phyloP scores from a whole-genome alignment of 2,329 filamentous ascomycete genomes.

The Botrytis sinoallii region DNA sequence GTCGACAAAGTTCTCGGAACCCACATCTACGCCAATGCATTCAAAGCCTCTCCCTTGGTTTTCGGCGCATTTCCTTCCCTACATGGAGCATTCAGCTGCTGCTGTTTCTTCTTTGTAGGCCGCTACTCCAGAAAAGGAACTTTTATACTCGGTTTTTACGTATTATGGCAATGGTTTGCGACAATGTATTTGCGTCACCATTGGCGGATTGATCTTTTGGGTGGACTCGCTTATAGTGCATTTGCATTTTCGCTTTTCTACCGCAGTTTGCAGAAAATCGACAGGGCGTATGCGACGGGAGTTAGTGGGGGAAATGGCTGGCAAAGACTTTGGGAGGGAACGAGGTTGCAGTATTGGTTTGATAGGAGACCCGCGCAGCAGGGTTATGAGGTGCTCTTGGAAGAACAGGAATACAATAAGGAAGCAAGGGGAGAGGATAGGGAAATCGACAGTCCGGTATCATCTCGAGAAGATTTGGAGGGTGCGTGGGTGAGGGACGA shows the following conservation, averaged over 20 bases:
- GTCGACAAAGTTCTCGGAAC: constrained; percentile 84
- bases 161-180: constrained; percentile 92
- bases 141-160: constrained; percentile 68
- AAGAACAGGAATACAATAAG: background rate
- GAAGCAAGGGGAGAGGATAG: background rate
- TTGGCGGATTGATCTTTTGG: constrained; percentile 88
- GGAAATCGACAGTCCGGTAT: background rate
- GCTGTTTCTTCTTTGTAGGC: constrained; percentile 75
- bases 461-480: constrained; percentile 25
- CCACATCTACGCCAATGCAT: constrained; percentile 87
- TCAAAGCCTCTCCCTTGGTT: constrained; percentile 83
- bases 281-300: constrained; percentile 32
- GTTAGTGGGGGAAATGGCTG: constrained; percentile 33
- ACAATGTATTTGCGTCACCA: constrained; percentile 97
- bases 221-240: constrained; percentile 73
- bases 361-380: constrained; percentile 25
- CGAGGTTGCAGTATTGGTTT: constrained; percentile 30
- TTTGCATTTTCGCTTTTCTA: constrained; percentile 61
- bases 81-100: constrained; percentile 90
- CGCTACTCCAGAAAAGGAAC: constrained; percentile 52
- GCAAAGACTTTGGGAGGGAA: constrained; percentile 33
- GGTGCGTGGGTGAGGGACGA: constrained; percentile 27
- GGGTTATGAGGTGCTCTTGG: constrained; percentile 23
- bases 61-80: constrained; percentile 92
- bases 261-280: constrained; percentile 30